Evolutionary conservation across 2,329 filamentous ascomycete genomes (phyloP).

Genomic region (Pseudonectria foliicola): DNA sequence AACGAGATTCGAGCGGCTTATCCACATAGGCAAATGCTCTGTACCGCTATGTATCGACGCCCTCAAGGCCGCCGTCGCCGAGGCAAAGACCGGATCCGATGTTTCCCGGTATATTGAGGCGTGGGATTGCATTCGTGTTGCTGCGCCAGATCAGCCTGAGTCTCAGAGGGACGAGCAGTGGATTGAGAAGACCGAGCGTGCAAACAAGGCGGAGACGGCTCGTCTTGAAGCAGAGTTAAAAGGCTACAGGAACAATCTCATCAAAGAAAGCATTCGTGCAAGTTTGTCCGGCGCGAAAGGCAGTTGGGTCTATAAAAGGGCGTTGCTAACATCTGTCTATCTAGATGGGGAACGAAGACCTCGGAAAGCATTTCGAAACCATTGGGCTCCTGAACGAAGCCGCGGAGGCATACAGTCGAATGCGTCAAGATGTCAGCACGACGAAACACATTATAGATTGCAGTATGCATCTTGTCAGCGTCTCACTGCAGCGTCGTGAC

Average conservation of each 20-base stretch:
- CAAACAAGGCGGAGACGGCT: constrained; percentile 62
- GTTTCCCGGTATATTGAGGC: constrained; percentile 63
- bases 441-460: constrained; percentile 79
- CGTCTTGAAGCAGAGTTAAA: constrained; percentile 81
- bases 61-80: constrained; percentile 65
- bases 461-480: constrained; percentile 67
- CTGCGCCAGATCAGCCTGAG: constrained; percentile 61
- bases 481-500: constrained; percentile 68
- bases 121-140: constrained; percentile 55
- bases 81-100: constrained; percentile 72
- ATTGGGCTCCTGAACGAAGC: constrained; percentile 69
- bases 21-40: constrained; percentile 73
- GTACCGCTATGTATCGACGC: constrained; percentile 72
- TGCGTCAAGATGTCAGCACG: constrained; percentile 85
- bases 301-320: no score
- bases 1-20: constrained; percentile 72
- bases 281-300: neutral
- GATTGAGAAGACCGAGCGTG: constrained; percentile 60
- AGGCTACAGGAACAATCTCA: constrained; percentile 91
- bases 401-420: constrained; percentile 70
- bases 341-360: constrained; percentile 90
- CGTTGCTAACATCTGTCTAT: constrained; percentile 4
- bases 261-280: constrained; percentile 94
- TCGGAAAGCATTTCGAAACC: constrained; percentile 74
- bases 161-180: constrained; percentile 63